Evolutionary conservation across 352 stramenopile species (phyloP), one percentile per base, ranked within the genome.

Genomic region (Globisporangium viniferum): DNA sequence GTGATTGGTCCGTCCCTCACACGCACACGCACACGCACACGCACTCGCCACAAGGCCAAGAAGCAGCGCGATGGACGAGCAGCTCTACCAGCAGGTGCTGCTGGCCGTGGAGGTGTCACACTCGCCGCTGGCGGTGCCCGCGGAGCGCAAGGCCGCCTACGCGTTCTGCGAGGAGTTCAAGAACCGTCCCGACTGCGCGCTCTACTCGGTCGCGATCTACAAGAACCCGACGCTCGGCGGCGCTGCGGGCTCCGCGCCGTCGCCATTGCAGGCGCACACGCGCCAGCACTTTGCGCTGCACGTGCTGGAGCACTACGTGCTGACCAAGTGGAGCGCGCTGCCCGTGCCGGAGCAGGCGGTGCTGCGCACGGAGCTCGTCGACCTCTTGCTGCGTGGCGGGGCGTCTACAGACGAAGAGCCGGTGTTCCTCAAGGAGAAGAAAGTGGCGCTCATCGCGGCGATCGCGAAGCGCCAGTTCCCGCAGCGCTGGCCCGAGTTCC

Each of bases 391-490:
- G 36, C 58, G 67, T 12, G 36, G 36, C 10, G 36, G 36, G 12
- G 36, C 36, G n/a, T 58, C 51, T 29, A 36, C 51, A 58, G 51
- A 15, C 10, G 67, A 80, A 41, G 82, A 91, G 53, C 86, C 86
- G 0, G 74, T 84, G 22, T 94, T 89, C 63, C 66, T 94, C 18
- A 79, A 82, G 18, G 86, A 94, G 73, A 94, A 94, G 73, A 90
- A 92, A 35, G 86, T 94, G 4, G 65, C 80, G 64, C 78, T 94
- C 8, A 55, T 94, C 46, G 78, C 84, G 2, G 75, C 90, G 67
- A 85, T 94, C 12, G 86, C 82, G 29, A 94, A 94, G 76, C 73
- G 86, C 2, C 83, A 91, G 72, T 94, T 94, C 64, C 86, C 86
- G n/a, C 86, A 94, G 73, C 86, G 83, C 6, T 94, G 84, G 82